These are phyloP conservation scores for Ogataea naganishii DNA, from an alignment of 805 yeast species.

Conservation along the genomic window DNA sequence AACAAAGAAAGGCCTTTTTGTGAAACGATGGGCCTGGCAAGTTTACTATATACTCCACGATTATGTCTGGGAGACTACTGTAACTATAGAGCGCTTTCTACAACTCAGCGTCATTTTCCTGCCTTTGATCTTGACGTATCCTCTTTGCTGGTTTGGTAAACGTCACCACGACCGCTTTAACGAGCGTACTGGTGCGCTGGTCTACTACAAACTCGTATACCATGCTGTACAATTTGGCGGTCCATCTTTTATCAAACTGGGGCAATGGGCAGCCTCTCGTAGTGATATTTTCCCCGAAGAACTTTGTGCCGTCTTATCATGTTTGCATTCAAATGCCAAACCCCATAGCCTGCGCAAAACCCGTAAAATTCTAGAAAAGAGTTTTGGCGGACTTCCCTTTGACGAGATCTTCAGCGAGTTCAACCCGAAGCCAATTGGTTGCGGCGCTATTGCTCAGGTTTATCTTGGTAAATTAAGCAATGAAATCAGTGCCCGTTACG, in stretches of 20 bases:
- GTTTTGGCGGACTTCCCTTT: slow-evolving; percentile 45
- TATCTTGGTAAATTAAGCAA: slow-evolving; percentile 54
- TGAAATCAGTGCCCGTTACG: slow-evolving; percentile 5
- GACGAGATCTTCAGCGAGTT: slow-evolving; percentile 80
- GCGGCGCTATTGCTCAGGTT: slow-evolving; percentile 99
- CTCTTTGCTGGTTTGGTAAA: slow-evolving; percentile 50
- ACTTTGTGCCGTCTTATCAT: slow-evolving; percentile 67
- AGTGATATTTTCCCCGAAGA: slow-evolving; percentile 82
- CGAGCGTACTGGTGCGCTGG: slow-evolving; percentile 50
- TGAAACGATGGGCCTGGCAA: slow-evolving; percentile 25
- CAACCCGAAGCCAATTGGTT: slow-evolving; percentile 71
- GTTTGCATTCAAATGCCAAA: slow-evolving; percentile 75
- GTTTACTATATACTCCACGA: slow-evolving; percentile 40
- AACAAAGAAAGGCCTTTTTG: slow-evolving; percentile 8
- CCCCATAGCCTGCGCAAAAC: slow-evolving; percentile 64
- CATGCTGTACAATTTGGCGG: slow-evolving; percentile 77
- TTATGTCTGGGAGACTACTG: slow-evolving; percentile 57
- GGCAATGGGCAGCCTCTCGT: slow-evolving; percentile 99
- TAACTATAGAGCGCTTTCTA: slow-evolving; percentile 59
- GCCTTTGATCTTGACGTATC: slow-evolving; percentile 62
- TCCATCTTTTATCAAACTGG: slow-evolving; percentile 83
- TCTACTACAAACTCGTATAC: slow-evolving; percentile 66
- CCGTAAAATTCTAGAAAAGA: slow-evolving; percentile 41
- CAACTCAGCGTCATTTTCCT: slow-evolving; percentile 59
- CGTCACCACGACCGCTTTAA: slow-evolving; percentile 19